Evolutionary conservation across 73 alveolate species (phyloP).

Genomic region (Tetrahymena borealis): DNA sequence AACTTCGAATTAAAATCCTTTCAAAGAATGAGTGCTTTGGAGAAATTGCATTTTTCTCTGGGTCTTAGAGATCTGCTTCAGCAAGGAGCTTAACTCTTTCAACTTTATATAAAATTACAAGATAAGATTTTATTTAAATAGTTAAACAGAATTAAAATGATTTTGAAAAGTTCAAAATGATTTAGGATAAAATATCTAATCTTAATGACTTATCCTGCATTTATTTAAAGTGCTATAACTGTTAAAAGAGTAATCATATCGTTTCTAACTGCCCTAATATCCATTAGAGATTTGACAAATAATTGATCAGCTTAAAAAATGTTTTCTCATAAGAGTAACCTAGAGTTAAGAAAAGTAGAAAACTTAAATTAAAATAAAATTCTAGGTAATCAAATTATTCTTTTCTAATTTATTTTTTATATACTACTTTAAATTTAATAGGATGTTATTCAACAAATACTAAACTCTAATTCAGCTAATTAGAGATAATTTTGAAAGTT

Average conservation of each 20-base stretch:
- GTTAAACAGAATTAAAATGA: constrained; percentile 10
- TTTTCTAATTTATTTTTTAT: too few relatives aligned
- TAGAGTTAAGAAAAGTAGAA: too few relatives aligned
- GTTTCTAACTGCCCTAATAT: not conserved
- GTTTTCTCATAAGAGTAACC: too few relatives aligned
- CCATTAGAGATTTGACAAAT: not conserved
- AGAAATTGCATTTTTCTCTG: constrained; percentile 21
- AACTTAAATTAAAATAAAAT: too few relatives aligned
- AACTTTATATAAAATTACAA: constrained; percentile 1
- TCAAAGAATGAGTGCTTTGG: not conserved
- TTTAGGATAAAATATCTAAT: not conserved
- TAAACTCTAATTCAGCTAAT: too few relatives aligned
- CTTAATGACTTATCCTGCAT: not conserved
- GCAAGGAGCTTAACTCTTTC: constrained; percentile 15
- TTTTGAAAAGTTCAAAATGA: constrained; percentile 7
- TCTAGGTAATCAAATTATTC: too few relatives aligned
- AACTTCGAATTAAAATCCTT: not conserved
- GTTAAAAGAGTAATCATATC: not conserved
- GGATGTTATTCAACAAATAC: too few relatives aligned
- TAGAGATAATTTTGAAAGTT: too few relatives aligned
- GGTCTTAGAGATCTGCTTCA: not conserved
- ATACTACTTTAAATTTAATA: too few relatives aligned
- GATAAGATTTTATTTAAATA: constrained; percentile 5
- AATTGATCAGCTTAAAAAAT: not conserved
- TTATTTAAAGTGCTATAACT: not conserved